phyloP scores from a whole-genome alignment of 352 stramenopile species.

The Elongisporangium undulatum region DNA sequence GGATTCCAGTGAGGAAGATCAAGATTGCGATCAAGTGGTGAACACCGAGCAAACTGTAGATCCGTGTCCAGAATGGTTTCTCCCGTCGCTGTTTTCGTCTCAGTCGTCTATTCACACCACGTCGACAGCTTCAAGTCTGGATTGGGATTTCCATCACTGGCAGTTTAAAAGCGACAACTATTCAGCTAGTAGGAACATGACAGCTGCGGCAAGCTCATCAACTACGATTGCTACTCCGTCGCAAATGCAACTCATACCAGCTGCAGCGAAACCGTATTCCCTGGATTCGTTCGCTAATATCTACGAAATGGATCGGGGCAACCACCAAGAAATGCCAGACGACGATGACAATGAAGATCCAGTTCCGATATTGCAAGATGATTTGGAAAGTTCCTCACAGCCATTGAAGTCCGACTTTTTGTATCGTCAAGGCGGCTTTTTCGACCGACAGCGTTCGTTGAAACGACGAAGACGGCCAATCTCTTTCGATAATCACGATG shows the following conservation, averaged over 20 bases:
- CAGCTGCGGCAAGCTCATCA: constrained; percentile 11
- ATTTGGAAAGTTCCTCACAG: background rate
- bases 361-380: constrained; percentile 63
- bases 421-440: constrained; percentile 77
- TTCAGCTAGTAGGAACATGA: constrained; percentile 1
- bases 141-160: constrained; percentile 80
- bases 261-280: constrained; percentile 43
- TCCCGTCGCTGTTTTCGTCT: constrained; percentile 72
- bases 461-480: constrained; percentile 54
- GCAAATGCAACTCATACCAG: constrained; percentile 7
- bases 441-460: constrained; percentile 61
- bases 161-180: constrained; percentile 14
- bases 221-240: constrained; percentile 6
- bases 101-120: constrained; percentile 52
- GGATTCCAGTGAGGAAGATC: constrained; percentile 6
- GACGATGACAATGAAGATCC: constrained; percentile 27
- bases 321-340: constrained; percentile 7
- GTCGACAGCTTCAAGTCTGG: constrained; percentile 47
- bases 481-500: constrained; percentile 40
- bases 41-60: background rate
- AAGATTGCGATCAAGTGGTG: background rate
- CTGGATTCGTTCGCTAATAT: constrained; percentile 59
- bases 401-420: constrained; percentile 54
- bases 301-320: constrained; percentile 21
- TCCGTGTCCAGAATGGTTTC: constrained; percentile 42